A percentile compares a stretch with the other conserved stretches of the same genome.
These are phyloP conservation scores for Abelmoschus esculentus DNA, from an alignment of 345 rosid species.

Conservation along the genomic window DNA sequence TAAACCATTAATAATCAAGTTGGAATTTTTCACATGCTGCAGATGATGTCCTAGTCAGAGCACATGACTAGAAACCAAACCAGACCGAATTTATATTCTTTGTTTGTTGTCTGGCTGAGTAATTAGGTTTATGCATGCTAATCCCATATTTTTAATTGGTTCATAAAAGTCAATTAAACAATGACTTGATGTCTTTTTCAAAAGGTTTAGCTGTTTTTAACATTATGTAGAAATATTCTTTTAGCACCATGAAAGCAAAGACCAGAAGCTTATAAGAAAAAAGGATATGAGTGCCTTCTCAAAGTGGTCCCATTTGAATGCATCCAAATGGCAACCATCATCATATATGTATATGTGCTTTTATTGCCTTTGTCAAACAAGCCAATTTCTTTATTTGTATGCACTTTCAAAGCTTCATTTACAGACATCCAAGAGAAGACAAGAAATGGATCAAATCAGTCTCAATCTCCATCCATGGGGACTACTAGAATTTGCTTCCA, in stretches of 20 bases:
- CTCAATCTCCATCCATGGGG: slow-evolving; percentile 16
- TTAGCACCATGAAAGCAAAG: slow-evolving; percentile 19
- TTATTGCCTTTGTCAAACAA: slow-evolving; percentile 12
- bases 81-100: background rate
- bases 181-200: slow-evolving; percentile 21
- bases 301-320: slow-evolving; percentile 22
- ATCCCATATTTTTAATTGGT: background rate
- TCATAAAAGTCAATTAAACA: background rate
- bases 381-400: slow-evolving; percentile 21
- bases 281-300: background rate
- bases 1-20: background rate
- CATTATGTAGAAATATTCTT: slow-evolving; percentile 16
- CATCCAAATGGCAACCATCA: slow-evolving; percentile 26
- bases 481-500: slow-evolving; percentile 16
- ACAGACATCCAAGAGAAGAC: slow-evolving; percentile 12
- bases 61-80: background rate
- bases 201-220: slow-evolving; percentile 31
- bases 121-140: background rate
- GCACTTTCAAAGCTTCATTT: slow-evolving; percentile 8
- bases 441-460: slow-evolving; percentile 27
- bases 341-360: background rate
- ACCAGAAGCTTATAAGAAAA: slow-evolving; percentile 4
- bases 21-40: slow-evolving; percentile 7
- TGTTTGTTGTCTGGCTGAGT: background rate
- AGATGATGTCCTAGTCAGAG: slow-evolving; percentile 10